A percentile compares a stretch with the other conserved stretches of the same genome.
phyloP scores from a whole-genome alignment of 2,329 filamentous ascomycete genomes.

The Colletotrichum zoysiae region DNA sequence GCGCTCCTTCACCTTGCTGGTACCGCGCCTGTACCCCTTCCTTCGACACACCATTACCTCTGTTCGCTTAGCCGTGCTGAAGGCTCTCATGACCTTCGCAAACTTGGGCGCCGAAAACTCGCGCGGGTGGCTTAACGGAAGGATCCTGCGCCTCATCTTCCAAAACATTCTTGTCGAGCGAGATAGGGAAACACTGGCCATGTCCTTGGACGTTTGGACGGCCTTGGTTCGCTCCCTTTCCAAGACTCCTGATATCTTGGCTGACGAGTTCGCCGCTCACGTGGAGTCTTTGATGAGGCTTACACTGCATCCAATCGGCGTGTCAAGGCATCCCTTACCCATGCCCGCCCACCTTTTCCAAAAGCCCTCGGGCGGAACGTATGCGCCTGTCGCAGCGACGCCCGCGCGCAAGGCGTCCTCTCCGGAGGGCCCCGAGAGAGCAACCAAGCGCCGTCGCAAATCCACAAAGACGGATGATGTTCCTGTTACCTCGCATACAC shows the following conservation, averaged over 20 bases:
- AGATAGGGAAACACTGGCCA: constrained; percentile 83
- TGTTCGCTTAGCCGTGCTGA: constrained; percentile 91
- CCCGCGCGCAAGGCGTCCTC: constrained; percentile 64
- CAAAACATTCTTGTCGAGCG: constrained; percentile 96
- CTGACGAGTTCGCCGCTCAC: constrained; percentile 79
- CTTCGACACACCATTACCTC: constrained; percentile 96
- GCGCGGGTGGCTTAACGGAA: constrained; percentile 92
- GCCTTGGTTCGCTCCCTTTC: constrained; percentile 79
- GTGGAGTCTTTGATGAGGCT: constrained; percentile 86
- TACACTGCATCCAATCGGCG: constrained; percentile 90
- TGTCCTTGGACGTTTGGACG: constrained; percentile 89
- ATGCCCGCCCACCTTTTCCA: constrained; percentile 93
- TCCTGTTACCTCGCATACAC: constrained; percentile 73
- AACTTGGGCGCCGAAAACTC: constrained; percentile 84
- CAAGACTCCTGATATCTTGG: constrained; percentile 73
- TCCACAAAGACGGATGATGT: constrained; percentile 84
- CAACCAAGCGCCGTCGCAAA: constrained; percentile 83
- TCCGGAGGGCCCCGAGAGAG: constrained; percentile 69
- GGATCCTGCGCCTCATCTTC: constrained; percentile 88
- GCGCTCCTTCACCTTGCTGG: constrained; percentile 90
- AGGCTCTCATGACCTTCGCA: constrained; percentile 92
- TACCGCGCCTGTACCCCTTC: constrained; percentile 95
- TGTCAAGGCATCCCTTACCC: constrained; percentile 88
- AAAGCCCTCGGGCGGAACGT: constrained; percentile 90
- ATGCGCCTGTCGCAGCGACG: constrained; percentile 66